Evolutionary conservation across 2,329 filamentous ascomycete species (phyloP), one percentile per base, ranked within the genome.

Genomic region (Aspergillus melleus): DNA sequence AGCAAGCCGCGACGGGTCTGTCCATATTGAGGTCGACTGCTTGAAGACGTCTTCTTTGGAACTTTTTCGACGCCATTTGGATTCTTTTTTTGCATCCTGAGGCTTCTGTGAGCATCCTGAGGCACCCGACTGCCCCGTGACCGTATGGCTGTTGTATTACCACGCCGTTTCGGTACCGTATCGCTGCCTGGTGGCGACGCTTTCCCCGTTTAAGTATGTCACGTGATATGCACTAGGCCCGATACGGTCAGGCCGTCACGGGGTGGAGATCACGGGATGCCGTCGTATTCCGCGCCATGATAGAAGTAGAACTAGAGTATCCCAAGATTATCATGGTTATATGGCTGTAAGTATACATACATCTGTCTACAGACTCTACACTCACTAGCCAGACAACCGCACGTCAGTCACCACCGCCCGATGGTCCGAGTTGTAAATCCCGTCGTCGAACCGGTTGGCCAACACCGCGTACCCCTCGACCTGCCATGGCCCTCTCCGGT

Each of bases 341-440:
- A 47, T 10, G 2, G 19, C 42, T 46, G 9, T 22, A 4, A 46
- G 16, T 19, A 46, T 46, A 20, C 10, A 42, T 42, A 42, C 4
- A 16, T 42, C 39, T 42, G 6, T 42, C 39, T 16, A 11, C 1
- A 42, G 3, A 2, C 42, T 42, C 39, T 16, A 11, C 1, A 42
- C 10, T 6, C 42, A 9, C 22, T 22, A 47, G 4, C 44, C 22
- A 9, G 20, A 50, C 52, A 77, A 63, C 4, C 65, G 63, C 24
- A 74, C 71, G 75, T 86, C 84, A 2, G 79, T 81, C 50, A 86
- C 79, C 5, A 87, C 84, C 50, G 80, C 82, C 50, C 83, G 76
- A 69, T 87, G 85, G 67, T 87, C 85, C 59, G 82, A 86, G 57
- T 74, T 77, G 64, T 77, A 83, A 2, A 86, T 73, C 1, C 78